Base-by-base conservation (phyloP, 306 rosid genomes). In the Adenanthera pavonina region DNA sequence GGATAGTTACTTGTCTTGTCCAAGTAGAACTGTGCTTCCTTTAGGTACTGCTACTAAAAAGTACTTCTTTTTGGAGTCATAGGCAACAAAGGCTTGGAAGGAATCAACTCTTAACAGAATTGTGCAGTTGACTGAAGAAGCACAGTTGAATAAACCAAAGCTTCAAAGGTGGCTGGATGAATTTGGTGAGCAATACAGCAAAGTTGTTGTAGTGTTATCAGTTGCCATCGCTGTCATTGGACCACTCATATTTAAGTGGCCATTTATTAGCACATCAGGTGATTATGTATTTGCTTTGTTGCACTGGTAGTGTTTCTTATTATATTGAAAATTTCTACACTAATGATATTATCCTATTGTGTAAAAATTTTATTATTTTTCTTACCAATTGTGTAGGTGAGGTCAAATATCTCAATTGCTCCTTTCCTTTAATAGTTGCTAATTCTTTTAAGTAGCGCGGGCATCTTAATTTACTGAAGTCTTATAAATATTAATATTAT, bases 141-240 rank as follows among this genome's bases (percentile, higher is more conserved):
- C 98, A 61, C 94, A 91, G 74, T 81, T 88, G 88, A 95, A 89
- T 84, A 93, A 88, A 86, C 98, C 99, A 35, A 93, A 88, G 88
- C 98, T 93, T 86, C 94, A 95, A 85, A 92, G 99, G 87, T 95
- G 99, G 99, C 88, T 95, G 73, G 97, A 95, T 82, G 96, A 95
- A 85, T 95, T 93, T 87, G 98, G 99, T 38, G 99, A 95, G 84
- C 91, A 79, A 36, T 95, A 93, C 89, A 95, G 99, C 91, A 91
- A 90, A 89, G 91, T 89, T 80, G 99, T 95, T 80, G 91, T 95
- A 79, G 92, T 93, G 77, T 83, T 95, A 84, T 93, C 99, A 51
- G 69, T 92, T 56, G 92, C 96, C 47, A 67, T 95, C 80, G 99
- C 99, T 77, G 84, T 95, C 76, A 77, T 93, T 78, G 98, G 99